Evolutionary conservation across 306 rosid species (phyloP).

Genomic region (Parietaria judaica): DNA sequence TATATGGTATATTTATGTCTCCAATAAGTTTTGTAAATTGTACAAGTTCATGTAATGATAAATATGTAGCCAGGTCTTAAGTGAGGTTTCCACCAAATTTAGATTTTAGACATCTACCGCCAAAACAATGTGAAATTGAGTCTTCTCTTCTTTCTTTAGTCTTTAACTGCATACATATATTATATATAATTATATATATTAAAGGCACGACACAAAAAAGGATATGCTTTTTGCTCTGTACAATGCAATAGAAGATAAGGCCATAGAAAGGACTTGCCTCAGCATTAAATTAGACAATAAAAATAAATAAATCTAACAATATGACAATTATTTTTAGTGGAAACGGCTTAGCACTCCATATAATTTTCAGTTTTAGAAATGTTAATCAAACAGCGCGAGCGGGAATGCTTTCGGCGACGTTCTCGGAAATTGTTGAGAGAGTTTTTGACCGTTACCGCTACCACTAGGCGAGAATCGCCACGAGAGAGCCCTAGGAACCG

Average conservation of each 20-base stretch:
- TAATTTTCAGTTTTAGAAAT: too few relatives aligned
- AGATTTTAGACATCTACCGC: slow-evolving; percentile 10
- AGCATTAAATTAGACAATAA: neutral
- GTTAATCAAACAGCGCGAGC: too few relatives aligned
- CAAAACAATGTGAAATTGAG: neutral
- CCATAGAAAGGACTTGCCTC: neutral
- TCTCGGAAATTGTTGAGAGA: too few relatives aligned
- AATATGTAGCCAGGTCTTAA: neutral
- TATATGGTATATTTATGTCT: neutral
- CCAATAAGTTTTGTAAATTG: neutral
- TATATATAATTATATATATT: neutral
- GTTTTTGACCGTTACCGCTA: too few relatives aligned
- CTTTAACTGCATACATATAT: neutral
- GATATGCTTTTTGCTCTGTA: slow-evolving; percentile 13
- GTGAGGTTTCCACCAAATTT: slow-evolving; percentile 34
- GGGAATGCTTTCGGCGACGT: too few relatives aligned
- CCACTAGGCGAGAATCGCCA: too few relatives aligned
- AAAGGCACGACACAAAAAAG: slow-evolving; percentile 13
- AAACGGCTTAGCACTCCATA: too few relatives aligned
- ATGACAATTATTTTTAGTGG: too few relatives aligned
- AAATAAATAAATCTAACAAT: neutral
- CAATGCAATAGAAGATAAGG: slow-evolving; percentile 6
- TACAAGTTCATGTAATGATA: too few relatives aligned
- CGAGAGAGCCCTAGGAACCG: too few relatives aligned
- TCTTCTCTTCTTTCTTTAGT: neutral